Percentiles rank a stretch among this genome's conserved stretches.
These are phyloP conservation scores for Chaetoceros muelleri DNA, from an alignment of 108 stramenopile species.

Conservation along the genomic window DNA sequence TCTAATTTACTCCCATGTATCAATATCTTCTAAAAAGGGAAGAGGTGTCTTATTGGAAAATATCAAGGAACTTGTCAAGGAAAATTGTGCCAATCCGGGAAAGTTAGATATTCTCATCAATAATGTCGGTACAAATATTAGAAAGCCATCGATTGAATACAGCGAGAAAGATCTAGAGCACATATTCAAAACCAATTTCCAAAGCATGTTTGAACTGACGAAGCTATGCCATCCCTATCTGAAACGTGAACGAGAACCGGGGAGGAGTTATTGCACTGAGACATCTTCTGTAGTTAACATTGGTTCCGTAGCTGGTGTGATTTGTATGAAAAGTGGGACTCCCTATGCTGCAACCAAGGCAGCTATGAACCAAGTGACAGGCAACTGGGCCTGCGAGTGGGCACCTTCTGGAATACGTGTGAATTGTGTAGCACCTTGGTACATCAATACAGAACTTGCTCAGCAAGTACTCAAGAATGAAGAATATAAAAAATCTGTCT, in stretches of 20 bases:
- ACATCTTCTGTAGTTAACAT: constrained; percentile 85
- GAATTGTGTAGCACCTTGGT: constrained; percentile 79
- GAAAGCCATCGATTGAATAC: constrained; percentile 81
- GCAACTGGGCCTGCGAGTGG: constrained; percentile 87
- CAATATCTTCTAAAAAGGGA: no score
- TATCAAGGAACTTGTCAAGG: constrained; percentile 26
- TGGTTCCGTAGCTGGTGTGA: constrained; percentile 86
- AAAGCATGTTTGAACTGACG: constrained; percentile 65
- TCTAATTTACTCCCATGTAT: no score
- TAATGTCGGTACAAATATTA: constrained; percentile 93
- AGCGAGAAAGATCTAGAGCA: constrained; percentile 69
- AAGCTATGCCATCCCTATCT: constrained; percentile 49
- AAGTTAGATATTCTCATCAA: constrained; percentile 88
- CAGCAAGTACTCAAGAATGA: constrained; percentile 70
- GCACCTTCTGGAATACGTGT: constrained; percentile 30
- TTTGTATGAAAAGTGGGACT: constrained; percentile 79
- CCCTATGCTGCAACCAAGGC: constrained; percentile 84
- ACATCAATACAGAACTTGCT: constrained; percentile 67
- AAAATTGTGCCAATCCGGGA: constrained; percentile 6
- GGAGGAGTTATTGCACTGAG: constrained; percentile 21
- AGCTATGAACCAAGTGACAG: constrained; percentile 93
- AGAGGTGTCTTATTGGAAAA: constrained; percentile 30
- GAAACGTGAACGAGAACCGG: constrained; percentile 30
- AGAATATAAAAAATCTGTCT: constrained; percentile 48
- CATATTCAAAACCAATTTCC: constrained; percentile 82